These are phyloP conservation scores for Noccaea caerulescens DNA, from an alignment of 345 rosid species.

Conservation along the genomic window DNA sequence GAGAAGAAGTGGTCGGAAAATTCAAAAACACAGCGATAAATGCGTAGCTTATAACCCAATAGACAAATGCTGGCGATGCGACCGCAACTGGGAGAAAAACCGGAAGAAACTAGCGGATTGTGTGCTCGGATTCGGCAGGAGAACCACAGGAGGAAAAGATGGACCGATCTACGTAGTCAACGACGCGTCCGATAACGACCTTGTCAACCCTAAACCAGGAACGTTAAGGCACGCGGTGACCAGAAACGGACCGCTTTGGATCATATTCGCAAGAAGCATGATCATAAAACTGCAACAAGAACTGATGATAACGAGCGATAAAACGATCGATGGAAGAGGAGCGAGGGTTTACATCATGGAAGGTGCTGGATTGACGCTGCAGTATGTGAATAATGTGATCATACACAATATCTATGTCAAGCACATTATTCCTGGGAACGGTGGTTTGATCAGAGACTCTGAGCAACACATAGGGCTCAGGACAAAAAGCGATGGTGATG, in stretches of 20 bases:
- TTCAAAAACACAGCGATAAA: conserved; percentile 29
- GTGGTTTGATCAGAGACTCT: conserved; percentile 77
- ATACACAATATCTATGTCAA: conserved; percentile 65
- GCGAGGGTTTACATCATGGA: conserved; percentile 59
- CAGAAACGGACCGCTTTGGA: conserved; percentile 73
- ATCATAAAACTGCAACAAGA: conserved; percentile 63
- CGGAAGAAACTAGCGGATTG: conserved; percentile 64
- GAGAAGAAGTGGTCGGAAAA: conserved; percentile 14
- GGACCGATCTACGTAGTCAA: conserved; percentile 65
- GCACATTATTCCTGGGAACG: conserved; percentile 46
- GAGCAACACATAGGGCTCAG: conserved; percentile 58
- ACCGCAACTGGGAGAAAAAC: conserved; percentile 51
- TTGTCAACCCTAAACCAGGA: conserved; percentile 66
- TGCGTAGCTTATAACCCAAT: conserved; percentile 65
- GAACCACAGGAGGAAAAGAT: conserved; percentile 60
- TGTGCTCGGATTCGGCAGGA: conserved; percentile 70
- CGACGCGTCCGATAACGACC: conserved; percentile 54
- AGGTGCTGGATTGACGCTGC: conserved; percentile 71
- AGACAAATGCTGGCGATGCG: conserved; percentile 70
- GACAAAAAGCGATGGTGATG: conserved; percentile 65
- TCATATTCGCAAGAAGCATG: conserved; percentile 67
- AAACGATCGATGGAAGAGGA: conserved; percentile 88
- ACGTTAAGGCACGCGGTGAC: conserved; percentile 78
- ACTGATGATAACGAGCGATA: conserved; percentile 54
- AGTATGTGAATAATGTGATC: conserved; percentile 70